A percentile compares a stretch with the other conserved stretches of the same genome.
These are phyloP conservation scores for Phytopythium boreale DNA, from an alignment of 352 stramenopile genomes.

Conservation along the genomic window DNA sequence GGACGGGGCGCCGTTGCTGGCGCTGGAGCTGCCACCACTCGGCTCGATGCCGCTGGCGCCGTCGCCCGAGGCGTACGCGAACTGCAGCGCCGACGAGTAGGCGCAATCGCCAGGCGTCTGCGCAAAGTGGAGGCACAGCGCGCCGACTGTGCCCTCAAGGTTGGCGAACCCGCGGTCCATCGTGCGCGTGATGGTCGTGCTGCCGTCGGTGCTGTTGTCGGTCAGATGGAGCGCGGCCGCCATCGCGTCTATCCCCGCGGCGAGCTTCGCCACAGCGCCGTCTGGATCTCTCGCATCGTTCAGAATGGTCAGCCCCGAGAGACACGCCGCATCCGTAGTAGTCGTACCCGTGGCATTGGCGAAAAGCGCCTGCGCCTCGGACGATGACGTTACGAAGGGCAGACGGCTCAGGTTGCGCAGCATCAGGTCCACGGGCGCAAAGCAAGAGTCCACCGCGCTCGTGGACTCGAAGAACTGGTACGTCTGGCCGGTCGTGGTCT, in stretches of 20 bases:
- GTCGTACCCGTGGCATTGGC: slow-evolving; percentile 5
- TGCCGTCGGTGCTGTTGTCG: slow-evolving; percentile 4
- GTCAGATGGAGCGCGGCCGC: slow-evolving; percentile 3
- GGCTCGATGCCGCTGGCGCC: neutral
- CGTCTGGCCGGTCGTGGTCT: slow-evolving; percentile 15
- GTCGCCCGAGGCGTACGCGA: slow-evolving; percentile 9
- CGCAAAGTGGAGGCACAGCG: slow-evolving; percentile 7
- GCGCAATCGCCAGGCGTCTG: slow-evolving; percentile 4
- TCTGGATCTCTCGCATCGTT: slow-evolving; percentile 7
- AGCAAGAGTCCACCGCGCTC: slow-evolving; percentile 29
- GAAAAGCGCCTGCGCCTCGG: slow-evolving; percentile 4
- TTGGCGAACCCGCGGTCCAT: slow-evolving; percentile 11
- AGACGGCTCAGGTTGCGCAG: slow-evolving; percentile 29
- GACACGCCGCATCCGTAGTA: slow-evolving; percentile 2
- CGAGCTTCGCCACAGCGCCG: slow-evolving; percentile 6
- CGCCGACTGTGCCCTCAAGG: slow-evolving; percentile 5
- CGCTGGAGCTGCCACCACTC: neutral
- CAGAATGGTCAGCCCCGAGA: slow-evolving; percentile 14
- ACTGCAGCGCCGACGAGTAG: slow-evolving; percentile 11
- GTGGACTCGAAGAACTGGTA: slow-evolving; percentile 29
- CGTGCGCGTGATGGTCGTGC: neutral
- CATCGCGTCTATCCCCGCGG: slow-evolving; percentile 9
- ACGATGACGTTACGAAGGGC: slow-evolving; percentile 14
- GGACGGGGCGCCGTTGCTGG: neutral
- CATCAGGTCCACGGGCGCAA: slow-evolving; percentile 31